Conservation (phyloP, 306 rosid species). For the Bauhinia variegata region DNA sequence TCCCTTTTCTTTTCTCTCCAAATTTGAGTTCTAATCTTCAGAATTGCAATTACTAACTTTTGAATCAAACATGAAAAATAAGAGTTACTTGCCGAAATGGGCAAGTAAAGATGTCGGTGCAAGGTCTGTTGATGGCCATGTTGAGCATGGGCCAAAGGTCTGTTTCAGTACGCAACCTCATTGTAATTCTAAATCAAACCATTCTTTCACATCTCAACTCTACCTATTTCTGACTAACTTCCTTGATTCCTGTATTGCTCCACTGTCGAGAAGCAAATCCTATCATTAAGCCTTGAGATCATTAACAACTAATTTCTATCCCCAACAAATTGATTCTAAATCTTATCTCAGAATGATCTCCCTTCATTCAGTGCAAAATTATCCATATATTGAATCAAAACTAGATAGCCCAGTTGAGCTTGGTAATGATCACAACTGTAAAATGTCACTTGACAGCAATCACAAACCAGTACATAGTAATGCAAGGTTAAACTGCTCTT, state of each 20-base stretch:
- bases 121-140: background rate
- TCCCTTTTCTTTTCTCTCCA: too few relatives aligned
- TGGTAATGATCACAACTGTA: background rate
- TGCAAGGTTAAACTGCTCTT: constrained; percentile 22
- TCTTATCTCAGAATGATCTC: too few relatives aligned
- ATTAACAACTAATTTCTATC: constrained; percentile 5
- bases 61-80: too few relatives aligned
- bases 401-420: background rate
- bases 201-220: background rate
- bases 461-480: constrained; percentile 5
- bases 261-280: background rate
- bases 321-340: background rate
- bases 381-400: background rate
- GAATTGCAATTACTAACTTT: too few relatives aligned
- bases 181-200: background rate
- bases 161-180: background rate
- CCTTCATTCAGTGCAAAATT: background rate
- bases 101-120: too few relatives aligned
- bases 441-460: constrained; percentile 12
- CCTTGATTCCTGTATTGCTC: constrained; percentile 9
- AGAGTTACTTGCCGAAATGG: too few relatives aligned
- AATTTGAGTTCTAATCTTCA: too few relatives aligned
- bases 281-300: constrained; percentile 6
- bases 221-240: constrained; percentile 9
- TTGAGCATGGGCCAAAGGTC: constrained; percentile 6